These are phyloP conservation scores for Farysia itapuensis DNA, from an alignment of 1,284 basidiomycete species.

Conservation along the genomic window DNA sequence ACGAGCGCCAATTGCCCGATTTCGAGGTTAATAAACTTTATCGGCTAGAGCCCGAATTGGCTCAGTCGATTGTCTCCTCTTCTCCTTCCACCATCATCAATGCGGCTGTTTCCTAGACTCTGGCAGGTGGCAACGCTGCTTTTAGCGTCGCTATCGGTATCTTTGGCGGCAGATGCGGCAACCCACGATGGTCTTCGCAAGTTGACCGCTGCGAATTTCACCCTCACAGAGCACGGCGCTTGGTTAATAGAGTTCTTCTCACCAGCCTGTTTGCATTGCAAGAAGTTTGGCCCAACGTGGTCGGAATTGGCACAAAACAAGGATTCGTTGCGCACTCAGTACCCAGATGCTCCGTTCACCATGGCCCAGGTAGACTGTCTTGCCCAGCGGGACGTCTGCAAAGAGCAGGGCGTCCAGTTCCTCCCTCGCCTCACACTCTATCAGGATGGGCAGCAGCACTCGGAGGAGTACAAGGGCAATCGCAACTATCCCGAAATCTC, in stretches of 20 bases:
- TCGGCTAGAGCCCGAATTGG: no score
- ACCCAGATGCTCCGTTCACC: slow-evolving; percentile 48
- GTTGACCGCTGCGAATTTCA: slow-evolving; percentile 47
- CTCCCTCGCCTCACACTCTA: slow-evolving; percentile 47
- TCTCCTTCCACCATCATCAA: no score
- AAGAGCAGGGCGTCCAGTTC: slow-evolving; percentile 36
- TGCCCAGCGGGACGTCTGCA: slow-evolving; percentile 47
- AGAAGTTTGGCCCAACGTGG: slow-evolving; percentile 80
- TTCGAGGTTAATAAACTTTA: no score
- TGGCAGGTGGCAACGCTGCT: no score
- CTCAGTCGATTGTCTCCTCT: no score
- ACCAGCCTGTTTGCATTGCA: slow-evolving; percentile 80
- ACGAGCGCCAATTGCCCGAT: no score
- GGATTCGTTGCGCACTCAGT: slow-evolving; percentile 64
- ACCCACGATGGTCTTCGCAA: slow-evolving; percentile 39
- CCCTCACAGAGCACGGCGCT: slow-evolving; percentile 37
- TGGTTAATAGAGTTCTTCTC: slow-evolving; percentile 58
- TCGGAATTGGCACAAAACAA: slow-evolving; percentile 68
- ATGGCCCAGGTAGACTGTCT: slow-evolving; percentile 56
- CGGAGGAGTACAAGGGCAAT: slow-evolving; percentile 33
- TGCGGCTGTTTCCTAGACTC: no score
- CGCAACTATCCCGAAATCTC: slow-evolving; percentile 47
- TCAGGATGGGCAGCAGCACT: slow-evolving; percentile 41
- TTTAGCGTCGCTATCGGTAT: no score
- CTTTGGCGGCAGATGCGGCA: slow-evolving; percentile 17